Evolutionary conservation across 1,284 basidiomycete genomes (phyloP), one percentile per base, ranked within the genome.

Genomic region (Trichosporon coremiiforme): DNA sequence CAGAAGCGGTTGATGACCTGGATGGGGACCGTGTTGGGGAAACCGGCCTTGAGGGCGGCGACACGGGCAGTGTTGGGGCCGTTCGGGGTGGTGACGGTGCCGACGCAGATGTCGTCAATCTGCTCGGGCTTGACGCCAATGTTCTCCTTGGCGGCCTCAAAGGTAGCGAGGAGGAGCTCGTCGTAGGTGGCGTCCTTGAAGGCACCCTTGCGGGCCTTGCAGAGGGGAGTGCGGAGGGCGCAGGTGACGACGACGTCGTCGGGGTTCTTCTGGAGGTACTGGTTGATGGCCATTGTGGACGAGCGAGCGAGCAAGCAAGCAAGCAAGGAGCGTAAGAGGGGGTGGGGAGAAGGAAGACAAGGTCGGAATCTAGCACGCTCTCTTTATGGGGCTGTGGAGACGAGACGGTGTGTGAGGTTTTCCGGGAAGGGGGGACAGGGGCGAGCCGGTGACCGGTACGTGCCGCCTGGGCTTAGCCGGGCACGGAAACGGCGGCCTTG

Each of bases 1-100:
- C 96, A 98, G 82, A 96, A 94, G 66, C 96, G 87, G 86, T 99
- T 98, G 75, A 98, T 87, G 15, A 95, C 95, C 85, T 92, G 91
- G 83, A 98, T 84, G 20, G 92, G 85, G 1, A 89, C 85, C 4
- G 81, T 82, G 63, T 73, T 66, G 55, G 66, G 71, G 71, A 72
- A 72, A 5, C 71, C 71, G 15, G 71, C 71, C 8, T 65, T 68
- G 50, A 72, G 66, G 22, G 71, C 57, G 12, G 68, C 68, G 12
- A 62, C 68, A n/a, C 71, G 71, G 1, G 64, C 65, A 8, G 71
- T 63, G 67, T 72, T 65, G 17, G 71, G 71, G 12, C 67, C 71
- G 33, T 63, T 63, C 33, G 69, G 69, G 5, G 69, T 70, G n/a
- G 57, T 50, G 9, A 70, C 68, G 20, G 71, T 72, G 15, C 71